These are phyloP conservation scores for Sesbania bispinosa DNA, from an alignment of 306 rosid genomes.

Conservation along the genomic window DNA sequence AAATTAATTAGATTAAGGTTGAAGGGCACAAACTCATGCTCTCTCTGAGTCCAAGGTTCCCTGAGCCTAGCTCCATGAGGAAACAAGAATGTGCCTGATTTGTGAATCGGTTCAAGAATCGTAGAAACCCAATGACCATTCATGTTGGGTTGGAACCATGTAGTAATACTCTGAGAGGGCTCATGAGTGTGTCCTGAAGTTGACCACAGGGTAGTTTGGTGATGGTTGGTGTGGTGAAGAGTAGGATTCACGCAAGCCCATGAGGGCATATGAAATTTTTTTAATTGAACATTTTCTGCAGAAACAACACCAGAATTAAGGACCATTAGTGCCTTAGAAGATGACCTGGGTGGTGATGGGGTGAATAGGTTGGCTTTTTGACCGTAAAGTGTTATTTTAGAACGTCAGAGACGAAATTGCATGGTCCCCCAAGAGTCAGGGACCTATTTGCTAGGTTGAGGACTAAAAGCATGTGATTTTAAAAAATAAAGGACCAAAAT, in stretches of 20 bases:
- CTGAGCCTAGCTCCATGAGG: not conserved
- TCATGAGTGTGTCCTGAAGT: not conserved
- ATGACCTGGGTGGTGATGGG: not conserved
- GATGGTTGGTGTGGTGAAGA: not conserved
- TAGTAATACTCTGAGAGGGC: not conserved
- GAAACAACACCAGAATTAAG: not conserved
- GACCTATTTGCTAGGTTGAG: too few species aligned
- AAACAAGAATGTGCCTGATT: not conserved
- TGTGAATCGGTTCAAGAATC: not conserved
- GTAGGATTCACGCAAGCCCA: not conserved
- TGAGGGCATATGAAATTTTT: not conserved
- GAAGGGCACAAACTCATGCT: constrained; percentile 17
- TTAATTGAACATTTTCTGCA: not conserved
- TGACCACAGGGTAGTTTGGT: not conserved
- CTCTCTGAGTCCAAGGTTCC: not conserved
- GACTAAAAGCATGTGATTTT: too few species aligned
- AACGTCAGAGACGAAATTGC: too few species aligned
- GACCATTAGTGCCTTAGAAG: not conserved
- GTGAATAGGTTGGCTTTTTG: too few species aligned
- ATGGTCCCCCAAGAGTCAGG: too few species aligned
- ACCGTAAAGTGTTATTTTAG: too few species aligned
- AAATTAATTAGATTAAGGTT: not conserved
- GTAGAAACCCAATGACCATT: not conserved
- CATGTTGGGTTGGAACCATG: not conserved
- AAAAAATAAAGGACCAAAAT: too few species aligned